phyloP scores from a whole-genome alignment of 768 basidiomycete genomes.

The Wakefieldia striispora region DNA sequence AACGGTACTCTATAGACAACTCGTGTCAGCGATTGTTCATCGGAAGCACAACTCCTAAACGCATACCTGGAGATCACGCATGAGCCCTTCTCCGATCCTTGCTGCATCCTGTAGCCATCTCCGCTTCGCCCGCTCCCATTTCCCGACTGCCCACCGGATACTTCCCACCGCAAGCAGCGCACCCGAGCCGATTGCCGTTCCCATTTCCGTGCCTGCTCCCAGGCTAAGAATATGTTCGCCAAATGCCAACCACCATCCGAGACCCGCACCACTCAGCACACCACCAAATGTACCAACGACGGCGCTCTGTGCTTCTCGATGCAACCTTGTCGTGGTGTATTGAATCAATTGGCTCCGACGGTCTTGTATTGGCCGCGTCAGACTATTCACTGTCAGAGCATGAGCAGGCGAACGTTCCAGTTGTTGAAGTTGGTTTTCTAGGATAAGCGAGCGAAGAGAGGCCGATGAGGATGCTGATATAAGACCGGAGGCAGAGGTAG shows the following conservation, averaged over 20 bases:
- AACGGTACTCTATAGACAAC: slow-evolving; percentile 42
- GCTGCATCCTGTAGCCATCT: slow-evolving; percentile 69
- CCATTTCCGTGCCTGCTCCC: slow-evolving; percentile 44
- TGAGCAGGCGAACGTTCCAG: slow-evolving; percentile 45
- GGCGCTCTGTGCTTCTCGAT: slow-evolving; percentile 60
- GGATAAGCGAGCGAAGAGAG: slow-evolving; percentile 48
- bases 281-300: slow-evolving; percentile 51
- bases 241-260: slow-evolving; percentile 55
- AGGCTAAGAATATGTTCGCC: slow-evolving; percentile 38
- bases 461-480: slow-evolving; percentile 32
- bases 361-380: slow-evolving; percentile 49
- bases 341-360: slow-evolving; percentile 54
- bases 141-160: slow-evolving; percentile 60
- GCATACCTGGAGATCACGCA: slow-evolving; percentile 61
- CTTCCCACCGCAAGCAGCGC: slow-evolving; percentile 47
- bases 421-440: slow-evolving; percentile 59
- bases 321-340: slow-evolving; percentile 56
- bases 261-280: slow-evolving; percentile 44
- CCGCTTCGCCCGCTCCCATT: slow-evolving; percentile 67
- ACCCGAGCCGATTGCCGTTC: slow-evolving; percentile 60
- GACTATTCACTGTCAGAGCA: slow-evolving; percentile 41
- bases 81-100: slow-evolving; percentile 59
- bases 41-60: background rate
- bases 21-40: slow-evolving; percentile 1
- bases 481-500: slow-evolving; percentile 40